Evolutionary conservation across 2,329 filamentous ascomycete species (phyloP).

Genomic region (Cercospora zeae-maydis): DNA sequence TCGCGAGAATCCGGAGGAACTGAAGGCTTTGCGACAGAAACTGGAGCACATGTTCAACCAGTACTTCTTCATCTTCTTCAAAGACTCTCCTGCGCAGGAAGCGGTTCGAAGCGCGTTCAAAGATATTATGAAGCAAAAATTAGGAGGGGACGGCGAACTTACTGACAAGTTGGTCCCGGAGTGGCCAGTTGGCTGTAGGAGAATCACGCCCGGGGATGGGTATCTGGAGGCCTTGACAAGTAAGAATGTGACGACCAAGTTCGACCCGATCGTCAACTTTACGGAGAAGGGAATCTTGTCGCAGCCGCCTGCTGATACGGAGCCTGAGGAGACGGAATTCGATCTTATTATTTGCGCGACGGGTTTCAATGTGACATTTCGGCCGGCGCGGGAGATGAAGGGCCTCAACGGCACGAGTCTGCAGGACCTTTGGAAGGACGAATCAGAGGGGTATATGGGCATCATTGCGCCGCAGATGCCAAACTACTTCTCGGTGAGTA

Average conservation of each 20-base stretch:
- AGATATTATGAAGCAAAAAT: slow-evolving; percentile 9
- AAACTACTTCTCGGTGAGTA: slow-evolving; percentile 27
- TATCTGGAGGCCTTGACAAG: slow-evolving; percentile 17
- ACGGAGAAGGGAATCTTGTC: slow-evolving; percentile 13
- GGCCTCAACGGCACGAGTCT: slow-evolving; percentile 36
- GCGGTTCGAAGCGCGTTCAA: slow-evolving; percentile 1
- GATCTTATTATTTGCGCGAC: slow-evolving; percentile 48
- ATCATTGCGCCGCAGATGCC: slow-evolving; percentile 28
- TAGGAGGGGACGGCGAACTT: slow-evolving; percentile 12
- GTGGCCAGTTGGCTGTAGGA: slow-evolving; percentile 17
- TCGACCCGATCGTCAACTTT: slow-evolving; percentile 12
- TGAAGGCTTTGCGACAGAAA: slow-evolving; percentile 12
- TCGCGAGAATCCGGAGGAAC: slow-evolving; percentile 11
- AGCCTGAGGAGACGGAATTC: slow-evolving; percentile 30
- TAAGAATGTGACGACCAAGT: slow-evolving; percentile 15
- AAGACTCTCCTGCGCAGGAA: slow-evolving; percentile 3
- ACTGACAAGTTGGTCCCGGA: slow-evolving; percentile 14
- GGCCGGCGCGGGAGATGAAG: slow-evolving; percentile 34
- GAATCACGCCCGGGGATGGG: slow-evolving; percentile 16
- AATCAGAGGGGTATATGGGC: slow-evolving; percentile 26
- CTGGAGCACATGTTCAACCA: slow-evolving; percentile 15
- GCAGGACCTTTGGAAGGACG: slow-evolving; percentile 23
- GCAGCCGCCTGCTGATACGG: slow-evolving; percentile 4
- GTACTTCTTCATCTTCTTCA: slow-evolving; percentile 12
- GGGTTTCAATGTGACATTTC: slow-evolving; percentile 39